phyloP scores from a whole-genome alignment of 106 monocot genomes.

The Iris macrosiphon region DNA sequence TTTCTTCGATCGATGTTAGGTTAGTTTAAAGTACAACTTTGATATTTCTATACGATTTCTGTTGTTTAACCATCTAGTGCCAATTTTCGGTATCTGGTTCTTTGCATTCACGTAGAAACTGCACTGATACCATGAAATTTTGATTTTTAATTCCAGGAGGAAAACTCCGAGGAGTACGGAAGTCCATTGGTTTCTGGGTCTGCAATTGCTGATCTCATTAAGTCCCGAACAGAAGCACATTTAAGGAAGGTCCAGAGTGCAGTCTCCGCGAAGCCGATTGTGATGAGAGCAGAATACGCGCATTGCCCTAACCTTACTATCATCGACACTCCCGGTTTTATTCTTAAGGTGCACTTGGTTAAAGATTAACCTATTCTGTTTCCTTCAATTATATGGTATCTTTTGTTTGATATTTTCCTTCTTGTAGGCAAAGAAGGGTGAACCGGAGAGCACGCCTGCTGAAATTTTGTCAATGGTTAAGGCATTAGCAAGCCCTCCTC shows the following conservation, averaged over 20 bases:
- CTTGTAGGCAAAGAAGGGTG: constrained; percentile 84
- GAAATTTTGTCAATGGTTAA: constrained; percentile 93
- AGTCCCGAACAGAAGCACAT: constrained; percentile 71
- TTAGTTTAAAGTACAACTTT: too few relatives aligned
- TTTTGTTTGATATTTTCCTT: constrained; percentile 1
- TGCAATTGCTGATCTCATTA: constrained; percentile 83
- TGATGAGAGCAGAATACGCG: constrained; percentile 91
- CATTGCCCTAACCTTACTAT: constrained; percentile 95
- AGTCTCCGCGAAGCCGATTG: constrained; percentile 79
- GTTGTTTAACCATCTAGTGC: too few relatives aligned
- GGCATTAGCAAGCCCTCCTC: constrained; percentile 74
- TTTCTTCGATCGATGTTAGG: too few relatives aligned
- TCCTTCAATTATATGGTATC: too few relatives aligned
- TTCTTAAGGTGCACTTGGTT: constrained; percentile 75
- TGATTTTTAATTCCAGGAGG: constrained; percentile 52
- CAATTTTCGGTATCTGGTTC: too few relatives aligned
- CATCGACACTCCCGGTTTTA: constrained; percentile 95
- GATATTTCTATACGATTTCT: too few relatives aligned
- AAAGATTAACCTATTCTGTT: too few relatives aligned
- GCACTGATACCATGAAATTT: too few relatives aligned
- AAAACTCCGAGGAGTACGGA: constrained; percentile 91
- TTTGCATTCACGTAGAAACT: too few relatives aligned
- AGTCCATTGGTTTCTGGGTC: constrained; percentile 51
- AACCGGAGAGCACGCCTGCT: constrained; percentile 68
- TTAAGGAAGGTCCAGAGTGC: constrained; percentile 53